Percentiles rank a stretch among this genome's conserved stretches.
Evolutionary conservation across 2,329 filamentous ascomycete genomes (phyloP).

Genomic region (Diaporthe sp.): DNA sequence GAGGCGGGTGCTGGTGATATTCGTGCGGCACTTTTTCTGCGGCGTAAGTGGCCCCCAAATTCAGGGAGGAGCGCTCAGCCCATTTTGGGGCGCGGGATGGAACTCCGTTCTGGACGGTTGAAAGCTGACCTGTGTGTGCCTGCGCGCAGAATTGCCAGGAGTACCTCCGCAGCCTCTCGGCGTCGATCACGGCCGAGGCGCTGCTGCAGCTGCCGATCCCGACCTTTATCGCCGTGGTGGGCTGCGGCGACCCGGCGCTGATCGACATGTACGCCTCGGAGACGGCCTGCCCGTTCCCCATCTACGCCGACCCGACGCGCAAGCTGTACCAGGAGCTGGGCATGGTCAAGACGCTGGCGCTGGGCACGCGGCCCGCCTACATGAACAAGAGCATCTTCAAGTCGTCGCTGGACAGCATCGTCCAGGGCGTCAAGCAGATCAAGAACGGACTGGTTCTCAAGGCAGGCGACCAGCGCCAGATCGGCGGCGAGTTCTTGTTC

Average conservation of each 20-base stretch:
- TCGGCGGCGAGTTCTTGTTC: conserved; percentile 85
- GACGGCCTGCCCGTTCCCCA: conserved; percentile 77
- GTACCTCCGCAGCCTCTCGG: conserved; percentile 74
- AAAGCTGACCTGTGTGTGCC: neutral
- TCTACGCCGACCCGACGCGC: conserved; percentile 81
- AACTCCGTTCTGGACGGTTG: neutral
- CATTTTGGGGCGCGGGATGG: too few relatives aligned
- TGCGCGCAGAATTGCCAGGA: conserved; percentile 77
- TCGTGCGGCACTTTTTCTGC: conserved; percentile 85
- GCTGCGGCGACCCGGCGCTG: conserved; percentile 77
- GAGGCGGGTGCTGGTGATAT: conserved; percentile 75
- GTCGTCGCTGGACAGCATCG: conserved; percentile 63
- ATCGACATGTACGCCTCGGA: conserved; percentile 75
- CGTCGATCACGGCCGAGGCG: conserved; percentile 65
- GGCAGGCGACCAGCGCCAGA: conserved; percentile 75
- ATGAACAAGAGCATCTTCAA: conserved; percentile 67
- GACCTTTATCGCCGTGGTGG: conserved; percentile 77
- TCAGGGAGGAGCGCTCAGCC: neutral
- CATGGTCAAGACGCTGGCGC: conserved; percentile 73
- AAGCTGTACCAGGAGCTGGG: conserved; percentile 76
- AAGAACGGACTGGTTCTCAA: conserved; percentile 70
- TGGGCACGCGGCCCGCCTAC: conserved; percentile 74
- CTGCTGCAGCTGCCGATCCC: conserved; percentile 64
- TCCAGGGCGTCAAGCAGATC: conserved; percentile 71
- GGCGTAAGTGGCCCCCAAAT: conserved; percentile 68